Evolutionary conservation across 2,329 filamentous ascomycete species (phyloP).

Genomic region (Acrodontium crateriforme): DNA sequence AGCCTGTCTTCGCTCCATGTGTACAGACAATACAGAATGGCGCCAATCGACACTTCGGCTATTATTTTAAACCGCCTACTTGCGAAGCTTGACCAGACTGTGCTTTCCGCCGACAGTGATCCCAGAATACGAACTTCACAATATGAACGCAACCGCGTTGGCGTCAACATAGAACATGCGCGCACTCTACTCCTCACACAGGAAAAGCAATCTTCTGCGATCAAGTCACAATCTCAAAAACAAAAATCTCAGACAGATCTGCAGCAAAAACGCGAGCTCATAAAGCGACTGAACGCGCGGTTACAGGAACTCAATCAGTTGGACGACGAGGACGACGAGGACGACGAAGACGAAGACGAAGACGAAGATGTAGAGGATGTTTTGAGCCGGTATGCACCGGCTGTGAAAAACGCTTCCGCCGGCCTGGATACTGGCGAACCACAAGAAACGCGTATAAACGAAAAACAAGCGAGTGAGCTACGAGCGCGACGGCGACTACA

Average conservation of each 20-base stretch:
- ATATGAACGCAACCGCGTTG: constrained; percentile 50
- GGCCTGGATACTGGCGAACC: constrained; percentile 13
- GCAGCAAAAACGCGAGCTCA: constrained; percentile 47
- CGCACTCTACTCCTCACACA: constrained; percentile 53
- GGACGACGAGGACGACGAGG: constrained; percentile 23
- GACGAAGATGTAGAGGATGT: constrained; percentile 26
- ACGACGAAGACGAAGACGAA: constrained; percentile 27
- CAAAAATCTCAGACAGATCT: constrained; percentile 51
- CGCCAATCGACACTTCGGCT: too few species aligned
- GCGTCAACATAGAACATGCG: constrained; percentile 56
- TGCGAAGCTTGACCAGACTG: too few species aligned
- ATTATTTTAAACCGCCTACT: too few species aligned
- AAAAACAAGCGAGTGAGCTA: constrained; percentile 10
- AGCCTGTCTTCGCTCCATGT: too few species aligned
- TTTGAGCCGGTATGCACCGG: constrained; percentile 29
- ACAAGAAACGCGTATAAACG: constrained; percentile 6
- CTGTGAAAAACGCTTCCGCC: constrained; percentile 17
- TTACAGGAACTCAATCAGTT: constrained; percentile 56
- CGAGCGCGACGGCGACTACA: constrained; percentile 13
- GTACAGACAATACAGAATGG: too few species aligned
- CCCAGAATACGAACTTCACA: constrained; percentile 48
- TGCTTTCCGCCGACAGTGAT: too few species aligned
- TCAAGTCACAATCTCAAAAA: constrained; percentile 45
- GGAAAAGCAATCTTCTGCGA: constrained; percentile 51
- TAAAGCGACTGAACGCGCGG: constrained; percentile 52